These are phyloP conservation scores for Tilletia horrida DNA, from an alignment of 1,284 basidiomycete genomes.

Conservation along the genomic window DNA sequence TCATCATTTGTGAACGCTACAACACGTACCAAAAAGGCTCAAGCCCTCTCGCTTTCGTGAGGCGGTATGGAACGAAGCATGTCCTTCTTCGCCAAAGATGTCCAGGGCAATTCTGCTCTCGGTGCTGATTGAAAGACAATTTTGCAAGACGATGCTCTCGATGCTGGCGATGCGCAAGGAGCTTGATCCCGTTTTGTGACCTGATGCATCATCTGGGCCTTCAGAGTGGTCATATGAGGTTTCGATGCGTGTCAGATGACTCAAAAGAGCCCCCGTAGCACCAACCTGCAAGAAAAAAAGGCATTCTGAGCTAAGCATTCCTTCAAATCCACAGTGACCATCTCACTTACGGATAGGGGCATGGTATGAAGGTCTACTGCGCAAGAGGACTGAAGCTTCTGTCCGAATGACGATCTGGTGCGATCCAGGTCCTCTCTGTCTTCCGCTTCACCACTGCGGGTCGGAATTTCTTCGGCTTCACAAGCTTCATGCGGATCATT, in stretches of 20 bases:
- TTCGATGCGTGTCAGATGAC: conserved; percentile 6
- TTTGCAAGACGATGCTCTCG: conserved; percentile 18
- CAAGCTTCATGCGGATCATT: too few relatives aligned
- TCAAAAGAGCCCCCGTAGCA: conserved; percentile 4
- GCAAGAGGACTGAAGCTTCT: background rate
- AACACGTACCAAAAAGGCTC: conserved; percentile 15
- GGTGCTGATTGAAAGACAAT: conserved; percentile 17
- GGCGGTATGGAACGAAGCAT: conserved; percentile 17
- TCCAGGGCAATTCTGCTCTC: conserved; percentile 21
- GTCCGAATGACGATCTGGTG: background rate
- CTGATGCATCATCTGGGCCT: background rate
- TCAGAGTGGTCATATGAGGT: background rate
- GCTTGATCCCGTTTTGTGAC: background rate
- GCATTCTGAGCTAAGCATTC: background rate
- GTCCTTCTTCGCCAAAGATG: conserved; percentile 23
- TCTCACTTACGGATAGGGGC: background rate
- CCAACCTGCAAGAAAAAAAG: background rate
- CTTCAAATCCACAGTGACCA: background rate
- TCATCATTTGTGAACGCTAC: too few relatives aligned
- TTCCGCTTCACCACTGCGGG: background rate
- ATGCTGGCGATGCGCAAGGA: conserved; percentile 9
- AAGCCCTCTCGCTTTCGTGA: conserved; percentile 21
- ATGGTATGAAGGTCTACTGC: conserved; percentile 7
- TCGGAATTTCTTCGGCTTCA: too few relatives aligned
- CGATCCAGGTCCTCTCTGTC: background rate